phyloP scores from a whole-genome alignment of 2,329 filamentous ascomycete genomes.

The Chrysoporthe puriensis region DNA sequence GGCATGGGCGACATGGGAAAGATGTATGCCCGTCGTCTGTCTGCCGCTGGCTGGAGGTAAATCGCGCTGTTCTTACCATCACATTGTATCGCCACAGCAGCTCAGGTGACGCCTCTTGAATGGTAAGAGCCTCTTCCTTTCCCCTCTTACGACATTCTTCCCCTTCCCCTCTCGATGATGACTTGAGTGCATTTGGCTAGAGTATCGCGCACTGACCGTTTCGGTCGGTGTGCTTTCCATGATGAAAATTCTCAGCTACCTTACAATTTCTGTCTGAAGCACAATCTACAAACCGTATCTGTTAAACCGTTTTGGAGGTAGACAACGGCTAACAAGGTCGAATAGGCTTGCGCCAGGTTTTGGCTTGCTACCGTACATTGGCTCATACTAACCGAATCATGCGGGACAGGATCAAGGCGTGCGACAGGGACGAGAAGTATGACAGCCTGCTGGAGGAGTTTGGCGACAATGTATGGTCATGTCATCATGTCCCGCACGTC shows the following conservation, averaged over 20 bases:
- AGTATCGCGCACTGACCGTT: constrained; percentile 73
- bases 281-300: constrained; percentile 32
- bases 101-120: constrained; percentile 31
- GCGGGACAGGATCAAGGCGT: constrained; percentile 79
- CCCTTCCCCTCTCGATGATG: constrained; percentile 70
- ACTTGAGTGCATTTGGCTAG: constrained; percentile 99
- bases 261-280: constrained; percentile 85
- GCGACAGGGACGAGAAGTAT: constrained; percentile 89
- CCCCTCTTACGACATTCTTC: constrained; percentile 10
- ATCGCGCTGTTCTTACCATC: constrained; percentile 33
- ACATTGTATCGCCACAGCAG: not conserved
- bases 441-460: constrained; percentile 82
- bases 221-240: constrained; percentile 73
- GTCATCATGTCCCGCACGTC: constrained; percentile 37
- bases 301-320: constrained; percentile 27
- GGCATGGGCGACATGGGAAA: constrained; percentile 99
- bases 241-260: constrained; percentile 99
- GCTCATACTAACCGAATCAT: constrained; percentile 32
- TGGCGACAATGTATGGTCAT: constrained; percentile 73
- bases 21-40: constrained; percentile 92
- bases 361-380: constrained; percentile 10
- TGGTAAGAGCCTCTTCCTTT: constrained; percentile 42
- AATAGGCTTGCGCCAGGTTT: constrained; percentile 10
- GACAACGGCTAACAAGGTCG: constrained; percentile 30
- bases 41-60: constrained; percentile 96